Evolutionary conservation across 192 early-diverging fungal species (phyloP), one percentile per base, ranked within the genome.

Genomic region (Coemansia sp.): DNA sequence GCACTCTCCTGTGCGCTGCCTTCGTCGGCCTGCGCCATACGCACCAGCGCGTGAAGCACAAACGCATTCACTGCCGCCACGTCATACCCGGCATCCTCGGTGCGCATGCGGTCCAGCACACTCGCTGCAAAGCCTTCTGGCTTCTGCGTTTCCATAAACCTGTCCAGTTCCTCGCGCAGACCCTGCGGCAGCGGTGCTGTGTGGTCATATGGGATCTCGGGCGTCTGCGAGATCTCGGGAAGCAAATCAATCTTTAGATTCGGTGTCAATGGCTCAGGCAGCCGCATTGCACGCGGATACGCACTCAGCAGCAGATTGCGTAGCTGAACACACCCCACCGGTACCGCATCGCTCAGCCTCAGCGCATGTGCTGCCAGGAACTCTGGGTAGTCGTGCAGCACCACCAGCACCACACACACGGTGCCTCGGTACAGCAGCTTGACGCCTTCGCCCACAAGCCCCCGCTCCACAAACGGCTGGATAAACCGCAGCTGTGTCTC

Each of bases 381-480:
- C 74, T 99, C 96, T 12, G 96, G 96, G 66, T 93, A 97, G 66
- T 99, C 96, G 66, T 97, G 94, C 53, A 97, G 69, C 9, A 99
- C 68, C 8, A 99, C 88, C 21, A 99, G 76, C 23, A 99, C 65
- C 17, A 99, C 88, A 21, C 94, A 85, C 14, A 99, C 81, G 7
- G 90, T 88, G 11, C 92, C 93, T 51, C 83, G 83, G 81, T 99
- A 99, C 21, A 97, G 82, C 45, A 90, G 68, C 39, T 92, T 87
- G 16, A 85, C 82, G 6, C 88, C 87, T 28, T 88, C 84, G 28
- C 82, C 85, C 37, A 88, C 62, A 60, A 89, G 85, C n/a, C 76
- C 79, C 47, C 82, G 76, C 20, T 78, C 66, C 52, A 96, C 73
- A 64, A 91, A 92, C 20, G 96, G 96, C 26, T 82, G 85, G 48